Evolutionary conservation across 2,329 filamentous ascomycete genomes (phyloP), one percentile per base, ranked within the genome.

Genomic region (Zymoseptoria pseudotritici): DNA sequence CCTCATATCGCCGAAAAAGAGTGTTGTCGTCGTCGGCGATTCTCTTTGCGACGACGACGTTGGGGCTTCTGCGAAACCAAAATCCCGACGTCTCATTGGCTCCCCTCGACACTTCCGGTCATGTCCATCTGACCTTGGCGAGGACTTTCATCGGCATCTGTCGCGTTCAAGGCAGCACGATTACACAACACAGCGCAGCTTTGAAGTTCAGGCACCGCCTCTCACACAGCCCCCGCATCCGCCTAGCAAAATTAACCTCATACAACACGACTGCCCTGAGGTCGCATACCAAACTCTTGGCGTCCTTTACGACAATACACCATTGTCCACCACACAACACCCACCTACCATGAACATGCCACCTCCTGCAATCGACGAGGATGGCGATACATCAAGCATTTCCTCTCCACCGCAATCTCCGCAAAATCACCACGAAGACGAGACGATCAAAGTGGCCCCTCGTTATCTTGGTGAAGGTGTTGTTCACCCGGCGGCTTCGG

Each of bases 381-480:
- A 53, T 3, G 29, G 52, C 22, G 52, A 53, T n/a, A 29, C 20
- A 7, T 67, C 65, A 2, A 63, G 65, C 17, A 62, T 70, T 46
- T 71, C 69, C 9, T 65, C 68, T 53, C 67, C 68, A 56, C 66
- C 66, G 2, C 60, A 57, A 22, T 69, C 68, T 51, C 69, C 69
- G 36, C 67, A 66, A 58, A 58, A 63, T 53, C 20, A 54, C 50
- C 50, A 22, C 50, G 51, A 50, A 36, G 52, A 58, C 53, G 68
- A 71, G 58, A 68, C 65, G 29, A 70, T 70, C 54, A 61, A 53
- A 53, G 68, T 71, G 59, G 63, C 67, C 19, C 60, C 53, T 55
- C 58, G 66, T 60, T 72, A 63, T 65, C 65, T 59, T 58, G 67
- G 58, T 69, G 71, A 67, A 71, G 73, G 68, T 71, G 70, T 70